Base-by-base conservation (phyloP, 2,329 filamentous ascomycete genomes). In the Hymenoscyphus fraxineus region DNA sequence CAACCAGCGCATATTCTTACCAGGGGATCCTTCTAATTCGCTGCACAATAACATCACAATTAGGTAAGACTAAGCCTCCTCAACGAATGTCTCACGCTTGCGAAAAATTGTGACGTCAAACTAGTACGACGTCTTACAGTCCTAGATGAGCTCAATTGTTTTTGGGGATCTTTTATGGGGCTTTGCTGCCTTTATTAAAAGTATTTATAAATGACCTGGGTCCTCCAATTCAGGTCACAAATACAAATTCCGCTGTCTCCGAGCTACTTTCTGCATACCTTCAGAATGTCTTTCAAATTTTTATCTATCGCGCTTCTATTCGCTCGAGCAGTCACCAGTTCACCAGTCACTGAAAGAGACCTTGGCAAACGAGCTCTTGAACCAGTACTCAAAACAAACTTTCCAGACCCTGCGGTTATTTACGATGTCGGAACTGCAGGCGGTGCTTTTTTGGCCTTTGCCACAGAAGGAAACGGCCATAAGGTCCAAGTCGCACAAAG, bases 381-480 rank as follows among this genome's bases (percentile, higher is more conserved):
- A 41, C 63, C 62, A 60, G 70, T 66, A 19, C 69, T 81, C 54
- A 66, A 75, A 56, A 72, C 72, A 32, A 79, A 86, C 74, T 87
- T 87, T 70, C 79, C 84, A 13, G 83, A 87, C 67, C 84, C 85
- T 7, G 75, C 79, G 13, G 78, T 88, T 59, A 70, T 87, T 58
- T 73, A 81, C 69, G 78, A 76, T 41, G 63, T 75, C 3, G 44
- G 7, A 51, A 27, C 44, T 19, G 7, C 44, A 22, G 77, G 82
- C 66, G 81, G 79, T 7, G 77, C 75, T 1, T 88, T 82, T 79
- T 85, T 87, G 68, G 82, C 85, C 7, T 88, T 87, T 72, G 84
- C 80, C 3, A 86, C 83, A 1, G 81, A 80, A 59, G 78, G 78
- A 60, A 80, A 80, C 63, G 81, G 78, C 58, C 76, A 79, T 22